phyloP scores from a whole-genome alignment of 768 basidiomycete genomes.

The Panaeolus cyanescens region DNA sequence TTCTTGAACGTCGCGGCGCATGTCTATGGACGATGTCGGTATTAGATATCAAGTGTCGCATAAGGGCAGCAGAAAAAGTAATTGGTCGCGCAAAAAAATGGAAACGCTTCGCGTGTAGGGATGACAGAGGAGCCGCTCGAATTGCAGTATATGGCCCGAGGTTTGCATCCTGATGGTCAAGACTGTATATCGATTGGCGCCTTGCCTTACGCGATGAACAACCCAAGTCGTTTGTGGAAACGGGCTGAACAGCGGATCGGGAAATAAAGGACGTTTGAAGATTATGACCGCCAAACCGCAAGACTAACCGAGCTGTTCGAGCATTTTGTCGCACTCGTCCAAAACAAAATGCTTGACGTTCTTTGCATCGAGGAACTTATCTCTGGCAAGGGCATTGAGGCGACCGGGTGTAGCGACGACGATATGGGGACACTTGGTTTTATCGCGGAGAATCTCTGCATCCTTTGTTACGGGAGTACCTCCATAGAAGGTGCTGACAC shows the following conservation, averaged over 20 bases:
- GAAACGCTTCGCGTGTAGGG: slow-evolving; percentile 23
- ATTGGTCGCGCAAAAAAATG: slow-evolving; percentile 31
- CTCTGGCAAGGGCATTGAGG: slow-evolving; percentile 91
- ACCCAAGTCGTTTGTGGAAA: slow-evolving; percentile 10
- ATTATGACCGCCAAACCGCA: slow-evolving; percentile 70
- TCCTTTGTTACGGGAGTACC: slow-evolving; percentile 95
- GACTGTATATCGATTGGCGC: slow-evolving; percentile 6
- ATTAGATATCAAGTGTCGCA: slow-evolving; percentile 64
- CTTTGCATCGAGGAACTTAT: slow-evolving; percentile 94
- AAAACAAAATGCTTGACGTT: slow-evolving; percentile 99
- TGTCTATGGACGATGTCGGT: slow-evolving; percentile 85
- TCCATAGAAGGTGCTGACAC: slow-evolving; percentile 97
- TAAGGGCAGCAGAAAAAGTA: slow-evolving; percentile 51
- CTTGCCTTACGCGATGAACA: slow-evolving; percentile 7
- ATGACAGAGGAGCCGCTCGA: slow-evolving; percentile 10
- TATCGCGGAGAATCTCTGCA: slow-evolving; percentile 91
- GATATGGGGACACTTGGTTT: slow-evolving; percentile 97
- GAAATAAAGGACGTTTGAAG: slow-evolving; percentile 49
- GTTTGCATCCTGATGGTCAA: slow-evolving; percentile 7
- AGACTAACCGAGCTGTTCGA: slow-evolving; percentile 99
- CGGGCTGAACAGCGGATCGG: slow-evolving; percentile 33
- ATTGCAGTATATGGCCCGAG: slow-evolving; percentile 1
- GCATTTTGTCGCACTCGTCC: slow-evolving; percentile 99
- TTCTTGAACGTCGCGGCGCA: slow-evolving; percentile 99
- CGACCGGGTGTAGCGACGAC: slow-evolving; percentile 98